Conservation (phyloP, 805 yeast genomes). For the Priceomyces carsonii region DNA sequence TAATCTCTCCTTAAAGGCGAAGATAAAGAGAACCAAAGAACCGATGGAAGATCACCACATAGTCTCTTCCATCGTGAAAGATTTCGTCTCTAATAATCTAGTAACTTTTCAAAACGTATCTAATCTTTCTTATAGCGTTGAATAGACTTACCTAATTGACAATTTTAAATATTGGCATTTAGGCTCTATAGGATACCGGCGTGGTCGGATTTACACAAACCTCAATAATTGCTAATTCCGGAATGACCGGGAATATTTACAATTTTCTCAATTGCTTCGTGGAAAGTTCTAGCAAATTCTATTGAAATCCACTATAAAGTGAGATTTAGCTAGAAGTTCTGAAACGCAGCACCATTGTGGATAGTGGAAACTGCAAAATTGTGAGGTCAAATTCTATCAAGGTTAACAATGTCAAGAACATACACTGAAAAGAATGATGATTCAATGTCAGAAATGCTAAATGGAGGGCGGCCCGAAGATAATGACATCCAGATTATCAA, state of each 20-base stretch:
- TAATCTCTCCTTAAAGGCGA: constrained; percentile 1
- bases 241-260: no score
- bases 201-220: no score
- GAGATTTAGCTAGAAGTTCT: neutral
- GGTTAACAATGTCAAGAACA: constrained; percentile 4
- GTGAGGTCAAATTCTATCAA: neutral
- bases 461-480: constrained; percentile 12
- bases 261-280: constrained; percentile 1
- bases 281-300: constrained; percentile 10
- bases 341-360: neutral
- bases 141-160: no score
- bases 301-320: constrained; percentile 5
- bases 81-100: constrained; percentile 4
- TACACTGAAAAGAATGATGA: constrained; percentile 10
- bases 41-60: neutral
- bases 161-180: no score
- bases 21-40: neutral
- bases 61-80: neutral
- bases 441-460: constrained; percentile 12
- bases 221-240: no score
- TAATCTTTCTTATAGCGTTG: no score
- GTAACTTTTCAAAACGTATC: no score
- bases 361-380: constrained; percentile 5
- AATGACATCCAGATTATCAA: constrained; percentile 23
- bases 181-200: no score